These are phyloP conservation scores for Mycena polygramma DNA, from an alignment of 768 basidiomycete genomes.

Conservation along the genomic window DNA sequence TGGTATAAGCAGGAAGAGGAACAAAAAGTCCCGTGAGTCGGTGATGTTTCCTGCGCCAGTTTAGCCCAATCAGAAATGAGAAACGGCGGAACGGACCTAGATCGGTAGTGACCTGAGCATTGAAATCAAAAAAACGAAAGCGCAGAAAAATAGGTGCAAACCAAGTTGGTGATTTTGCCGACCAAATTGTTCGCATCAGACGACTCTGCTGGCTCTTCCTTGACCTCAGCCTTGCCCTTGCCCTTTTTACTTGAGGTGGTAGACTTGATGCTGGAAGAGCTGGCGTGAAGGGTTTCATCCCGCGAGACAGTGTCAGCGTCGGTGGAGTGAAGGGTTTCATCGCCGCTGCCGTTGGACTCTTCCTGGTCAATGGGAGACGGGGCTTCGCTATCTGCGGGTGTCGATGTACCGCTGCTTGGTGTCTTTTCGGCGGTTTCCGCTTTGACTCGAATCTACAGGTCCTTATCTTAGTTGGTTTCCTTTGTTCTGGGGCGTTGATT, in stretches of 20 bases:
- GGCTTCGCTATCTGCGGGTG: conserved; percentile 26
- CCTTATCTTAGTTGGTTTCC: too few relatives aligned
- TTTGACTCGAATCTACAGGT: conserved; percentile 68
- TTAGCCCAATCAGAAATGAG: too few relatives aligned
- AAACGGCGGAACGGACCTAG: background rate
- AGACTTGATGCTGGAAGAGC: conserved; percentile 37
- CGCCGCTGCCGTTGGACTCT: conserved; percentile 20
- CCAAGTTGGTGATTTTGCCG: conserved; percentile 83
- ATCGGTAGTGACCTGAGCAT: conserved; percentile 7
- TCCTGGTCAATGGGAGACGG: conserved; percentile 29
- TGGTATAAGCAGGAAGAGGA: conserved; percentile 45
- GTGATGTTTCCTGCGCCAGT: conserved; percentile 21
- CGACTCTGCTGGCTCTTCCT: conserved; percentile 34
- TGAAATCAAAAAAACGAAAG: background rate
- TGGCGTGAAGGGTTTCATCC: conserved; percentile 34
- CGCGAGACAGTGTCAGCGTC: conserved; percentile 27
- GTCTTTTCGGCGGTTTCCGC: conserved; percentile 49
- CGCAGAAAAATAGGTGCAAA: conserved; percentile 64
- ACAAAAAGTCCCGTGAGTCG: conserved; percentile 36
- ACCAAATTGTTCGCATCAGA: conserved; percentile 61
- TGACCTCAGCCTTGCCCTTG: conserved; percentile 20
- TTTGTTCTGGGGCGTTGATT: too few relatives aligned
- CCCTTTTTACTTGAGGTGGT: conserved; percentile 35
- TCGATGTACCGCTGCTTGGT: conserved; percentile 27
- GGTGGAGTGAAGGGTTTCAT: conserved; percentile 26